These are phyloP conservation scores for Hypseocharis bilobata DNA, from an alignment of 441 rosid species.

Conservation along the genomic window DNA sequence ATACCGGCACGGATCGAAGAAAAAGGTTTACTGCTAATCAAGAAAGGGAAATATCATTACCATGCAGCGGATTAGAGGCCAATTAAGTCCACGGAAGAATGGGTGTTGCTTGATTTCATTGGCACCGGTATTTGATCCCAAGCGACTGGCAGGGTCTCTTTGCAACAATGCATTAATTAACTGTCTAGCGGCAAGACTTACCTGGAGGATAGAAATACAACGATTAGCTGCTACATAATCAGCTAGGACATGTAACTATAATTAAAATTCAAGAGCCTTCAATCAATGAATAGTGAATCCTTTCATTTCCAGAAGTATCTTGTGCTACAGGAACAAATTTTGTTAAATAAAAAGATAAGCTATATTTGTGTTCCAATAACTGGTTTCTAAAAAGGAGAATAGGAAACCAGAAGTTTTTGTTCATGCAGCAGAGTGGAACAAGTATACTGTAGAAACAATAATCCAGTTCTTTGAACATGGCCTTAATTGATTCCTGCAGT, in stretches of 20 bases:
- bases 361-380: background rate
- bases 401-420: background rate
- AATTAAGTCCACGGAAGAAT: constrained; percentile 75
- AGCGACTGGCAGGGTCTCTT: constrained; percentile 61
- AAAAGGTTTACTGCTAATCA: background rate
- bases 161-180: constrained; percentile 59
- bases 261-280: too few relatives aligned
- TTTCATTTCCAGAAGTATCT: too few relatives aligned
- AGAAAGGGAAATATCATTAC: constrained; percentile 29
- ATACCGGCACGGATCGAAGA: background rate
- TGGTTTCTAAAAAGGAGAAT: background rate
- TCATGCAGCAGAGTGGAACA: background rate
- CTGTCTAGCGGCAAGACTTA: constrained; percentile 74
- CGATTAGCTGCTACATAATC: constrained; percentile 10
- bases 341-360: background rate
- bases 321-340: background rate
- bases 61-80: constrained; percentile 92
- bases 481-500: too few relatives aligned
- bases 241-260: too few relatives aligned
- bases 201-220: constrained; percentile 37
- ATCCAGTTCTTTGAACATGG: background rate
- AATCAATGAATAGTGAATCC: background rate
- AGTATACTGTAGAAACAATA: background rate
- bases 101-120: constrained; percentile 82
- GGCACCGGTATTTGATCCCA: constrained; percentile 76